A percentile compares a stretch with the other conserved stretches of the same genome.
phyloP scores from a whole-genome alignment of 441 rosid genomes.

The Arabidopsis lyrata region DNA sequence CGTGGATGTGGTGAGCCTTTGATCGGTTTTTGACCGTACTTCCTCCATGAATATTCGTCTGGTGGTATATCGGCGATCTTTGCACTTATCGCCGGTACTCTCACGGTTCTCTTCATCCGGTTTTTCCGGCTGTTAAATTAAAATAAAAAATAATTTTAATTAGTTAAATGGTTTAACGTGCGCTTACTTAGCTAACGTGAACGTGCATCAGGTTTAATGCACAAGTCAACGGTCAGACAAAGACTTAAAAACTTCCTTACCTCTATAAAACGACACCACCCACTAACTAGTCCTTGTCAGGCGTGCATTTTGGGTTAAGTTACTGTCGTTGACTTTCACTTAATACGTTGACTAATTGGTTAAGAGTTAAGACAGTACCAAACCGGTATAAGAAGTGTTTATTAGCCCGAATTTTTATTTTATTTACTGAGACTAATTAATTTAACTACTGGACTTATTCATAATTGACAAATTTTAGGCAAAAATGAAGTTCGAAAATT shows the following conservation, averaged over 20 bases:
- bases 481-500: neutral
- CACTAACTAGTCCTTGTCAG: constrained; percentile 31
- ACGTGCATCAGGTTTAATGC: neutral
- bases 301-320: constrained; percentile 41
- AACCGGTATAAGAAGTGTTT: constrained; percentile 6
- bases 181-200: neutral
- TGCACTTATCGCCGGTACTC: constrained; percentile 84
- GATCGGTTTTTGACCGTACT: constrained; percentile 95
- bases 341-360: neutral
- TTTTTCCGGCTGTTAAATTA: constrained; percentile 55
- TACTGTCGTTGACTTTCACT: constrained; percentile 8
- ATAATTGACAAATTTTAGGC: neutral
- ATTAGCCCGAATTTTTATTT: too few species aligned
- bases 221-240: constrained; percentile 20
- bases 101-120: constrained; percentile 68
- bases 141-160: neutral
- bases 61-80: constrained; percentile 88
- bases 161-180: neutral
- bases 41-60: constrained; percentile 92
- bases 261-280: constrained; percentile 26
- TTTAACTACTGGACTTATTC: neutral
- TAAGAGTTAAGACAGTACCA: neutral
- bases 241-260: neutral
- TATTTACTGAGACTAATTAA: neutral
- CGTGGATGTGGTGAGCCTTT: constrained; percentile 93